A percentile compares a stretch with the other conserved stretches of the same genome.
Evolutionary conservation across 2,329 filamentous ascomycete genomes (phyloP).

Genomic region (Colletotrichum kahawae): DNA sequence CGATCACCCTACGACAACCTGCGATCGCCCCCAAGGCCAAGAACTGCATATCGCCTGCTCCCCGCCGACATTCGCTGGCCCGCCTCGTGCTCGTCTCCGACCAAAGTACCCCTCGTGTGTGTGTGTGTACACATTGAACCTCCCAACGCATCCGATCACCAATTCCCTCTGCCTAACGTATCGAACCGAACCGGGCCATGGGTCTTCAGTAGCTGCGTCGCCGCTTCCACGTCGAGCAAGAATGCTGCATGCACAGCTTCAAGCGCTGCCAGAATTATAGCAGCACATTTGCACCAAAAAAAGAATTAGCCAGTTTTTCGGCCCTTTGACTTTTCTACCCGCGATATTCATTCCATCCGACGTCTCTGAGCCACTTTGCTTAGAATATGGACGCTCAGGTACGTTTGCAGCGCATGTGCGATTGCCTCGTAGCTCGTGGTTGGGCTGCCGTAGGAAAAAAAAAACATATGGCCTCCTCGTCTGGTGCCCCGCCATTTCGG

Average conservation of each 20-base stretch:
- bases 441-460: neutral
- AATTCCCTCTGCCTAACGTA: neutral
- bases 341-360: neutral
- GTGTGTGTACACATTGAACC: neutral
- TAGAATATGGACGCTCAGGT: constrained; percentile 55
- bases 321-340: neutral
- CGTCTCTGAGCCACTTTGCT: constrained; percentile 12
- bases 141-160: constrained; percentile 11
- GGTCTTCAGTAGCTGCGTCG: constrained; percentile 45
- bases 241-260: constrained; percentile 45
- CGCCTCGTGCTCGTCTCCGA: constrained; percentile 10
- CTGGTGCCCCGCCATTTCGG: constrained; percentile 31
- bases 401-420: constrained; percentile 30
- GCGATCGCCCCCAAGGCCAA: neutral
- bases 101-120: constrained; percentile 23
- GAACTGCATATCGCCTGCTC: neutral
- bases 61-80: neutral
- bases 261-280: constrained; percentile 49
- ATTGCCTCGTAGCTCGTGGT: neutral
- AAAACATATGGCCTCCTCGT: neutral
- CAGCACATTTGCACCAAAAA: constrained; percentile 33
- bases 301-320: constrained; percentile 16
- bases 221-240: constrained; percentile 34
- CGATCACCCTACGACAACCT: neutral
- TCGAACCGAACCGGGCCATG: constrained; percentile 38